phyloP scores from a whole-genome alignment of 352 stramenopile species.

The Phytophthora melonis region DNA sequence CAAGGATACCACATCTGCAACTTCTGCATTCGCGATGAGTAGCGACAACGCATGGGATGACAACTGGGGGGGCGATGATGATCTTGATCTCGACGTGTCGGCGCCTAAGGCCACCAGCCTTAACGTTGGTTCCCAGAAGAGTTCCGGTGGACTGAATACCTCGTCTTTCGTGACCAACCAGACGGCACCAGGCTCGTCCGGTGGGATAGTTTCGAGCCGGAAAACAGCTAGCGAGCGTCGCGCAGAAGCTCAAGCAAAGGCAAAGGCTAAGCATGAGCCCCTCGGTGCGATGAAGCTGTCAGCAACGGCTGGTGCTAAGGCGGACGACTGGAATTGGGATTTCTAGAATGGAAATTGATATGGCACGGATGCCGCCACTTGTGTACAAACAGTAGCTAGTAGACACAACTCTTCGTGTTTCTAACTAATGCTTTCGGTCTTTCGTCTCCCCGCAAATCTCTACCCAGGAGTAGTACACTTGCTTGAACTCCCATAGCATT shows the following conservation, averaged over 20 bases:
- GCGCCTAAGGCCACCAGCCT: constrained; percentile 28
- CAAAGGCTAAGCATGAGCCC: constrained; percentile 64
- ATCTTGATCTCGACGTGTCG: constrained; percentile 45
- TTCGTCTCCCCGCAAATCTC: constrained; percentile 17
- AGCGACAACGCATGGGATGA: constrained; percentile 67
- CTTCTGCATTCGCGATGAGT: constrained; percentile 44
- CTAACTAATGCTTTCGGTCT: constrained; percentile 11
- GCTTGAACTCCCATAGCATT: not conserved
- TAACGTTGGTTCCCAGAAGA: constrained; percentile 27
- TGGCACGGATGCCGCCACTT: not conserved
- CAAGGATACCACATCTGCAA: constrained; percentile 16
- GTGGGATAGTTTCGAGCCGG: constrained; percentile 24
- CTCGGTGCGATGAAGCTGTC: constrained; percentile 72
- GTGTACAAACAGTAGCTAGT: not conserved
- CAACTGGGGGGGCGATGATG: constrained; percentile 71
- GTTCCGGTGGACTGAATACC: constrained; percentile 20
- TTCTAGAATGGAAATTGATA: constrained; percentile 49
- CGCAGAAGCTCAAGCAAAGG: constrained; percentile 70
- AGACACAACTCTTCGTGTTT: not conserved
- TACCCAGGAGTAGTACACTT: not conserved
- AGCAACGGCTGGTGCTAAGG: constrained; percentile 46
- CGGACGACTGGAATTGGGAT: constrained; percentile 86
- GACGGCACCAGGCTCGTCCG: constrained; percentile 19
- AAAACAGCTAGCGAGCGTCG: constrained; percentile 66
- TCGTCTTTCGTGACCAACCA: constrained; percentile 29